phyloP scores from a whole-genome alignment of 257 asterid species.

The Rehmannia glutinosa region DNA sequence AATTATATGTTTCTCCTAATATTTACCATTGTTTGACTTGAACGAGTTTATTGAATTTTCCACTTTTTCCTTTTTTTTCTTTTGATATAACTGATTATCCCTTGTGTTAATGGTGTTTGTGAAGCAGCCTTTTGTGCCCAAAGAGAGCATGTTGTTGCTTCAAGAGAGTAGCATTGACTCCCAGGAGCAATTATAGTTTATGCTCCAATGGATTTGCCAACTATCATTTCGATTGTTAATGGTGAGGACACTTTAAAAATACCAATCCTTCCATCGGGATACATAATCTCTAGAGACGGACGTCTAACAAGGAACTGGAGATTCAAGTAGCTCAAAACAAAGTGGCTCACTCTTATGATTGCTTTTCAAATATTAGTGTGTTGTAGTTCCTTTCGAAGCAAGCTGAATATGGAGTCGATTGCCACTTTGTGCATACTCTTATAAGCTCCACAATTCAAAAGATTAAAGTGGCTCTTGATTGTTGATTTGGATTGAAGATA shows the following conservation, averaged over 20 bases:
- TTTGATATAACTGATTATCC: not conserved
- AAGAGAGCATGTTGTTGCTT: conserved; percentile 46
- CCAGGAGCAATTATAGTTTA: conserved; percentile 50
- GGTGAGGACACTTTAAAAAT: conserved; percentile 33
- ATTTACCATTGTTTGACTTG: not conserved
- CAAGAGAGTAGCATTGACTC: conserved; percentile 59
- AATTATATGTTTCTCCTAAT: not conserved
- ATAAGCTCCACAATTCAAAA: conserved; percentile 49
- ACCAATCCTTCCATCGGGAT: conserved; percentile 64
- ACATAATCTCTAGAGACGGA: conserved; percentile 51
- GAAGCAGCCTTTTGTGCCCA: conserved; percentile 39
- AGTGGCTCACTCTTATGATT: conserved; percentile 56
- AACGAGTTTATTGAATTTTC: not conserved
- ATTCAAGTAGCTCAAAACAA: conserved; percentile 18
- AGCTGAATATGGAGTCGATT: conserved; percentile 42
- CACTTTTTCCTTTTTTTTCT: not conserved
- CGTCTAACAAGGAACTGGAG: conserved; percentile 18
- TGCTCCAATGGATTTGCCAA: conserved; percentile 36
- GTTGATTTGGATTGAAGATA: not conserved
- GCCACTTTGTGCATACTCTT: conserved; percentile 33
- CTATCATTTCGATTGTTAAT: conserved; percentile 26
- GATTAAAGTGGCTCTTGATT: conserved; percentile 34
- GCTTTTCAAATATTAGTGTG: conserved; percentile 46
- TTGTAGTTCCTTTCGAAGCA: conserved; percentile 24
- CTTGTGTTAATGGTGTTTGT: not conserved